phyloP scores from a whole-genome alignment of 371 early-diverging fungal genomes.

The Polyrhizophydium stewartii region DNA sequence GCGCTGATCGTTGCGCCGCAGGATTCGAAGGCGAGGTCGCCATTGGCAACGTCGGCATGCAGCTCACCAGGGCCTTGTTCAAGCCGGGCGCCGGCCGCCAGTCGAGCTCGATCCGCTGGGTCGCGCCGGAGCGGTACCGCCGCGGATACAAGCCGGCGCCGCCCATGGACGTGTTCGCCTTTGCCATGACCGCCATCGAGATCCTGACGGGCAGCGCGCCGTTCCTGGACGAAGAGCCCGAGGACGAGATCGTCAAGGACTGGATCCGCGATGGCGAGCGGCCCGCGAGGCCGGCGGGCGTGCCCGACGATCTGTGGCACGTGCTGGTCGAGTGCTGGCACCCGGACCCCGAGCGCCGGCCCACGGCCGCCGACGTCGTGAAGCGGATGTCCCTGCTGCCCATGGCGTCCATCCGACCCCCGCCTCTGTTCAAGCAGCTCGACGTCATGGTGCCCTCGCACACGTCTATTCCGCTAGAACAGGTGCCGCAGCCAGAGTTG shows the following conservation, averaged over 20 bases:
- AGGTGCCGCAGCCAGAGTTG: no score
- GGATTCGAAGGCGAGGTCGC: background rate
- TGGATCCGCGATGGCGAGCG: constrained; percentile 1
- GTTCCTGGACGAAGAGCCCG: background rate
- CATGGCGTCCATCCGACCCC: no score
- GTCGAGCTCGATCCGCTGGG: background rate
- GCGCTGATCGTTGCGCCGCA: background rate
- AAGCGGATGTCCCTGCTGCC: no score
- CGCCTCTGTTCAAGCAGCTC: no score
- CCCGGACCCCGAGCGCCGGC: background rate
- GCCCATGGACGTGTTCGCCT: background rate
- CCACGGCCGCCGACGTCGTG: background rate
- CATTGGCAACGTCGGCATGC: background rate
- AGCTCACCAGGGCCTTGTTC: background rate
- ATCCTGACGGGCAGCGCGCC: background rate
- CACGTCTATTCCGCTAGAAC: no score
- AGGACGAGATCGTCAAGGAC: background rate
- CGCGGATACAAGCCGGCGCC: background rate
- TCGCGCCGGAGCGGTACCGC: background rate
- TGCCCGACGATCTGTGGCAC: background rate
- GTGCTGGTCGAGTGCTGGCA: background rate
- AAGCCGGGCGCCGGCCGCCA: no score
- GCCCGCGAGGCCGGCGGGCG: background rate
- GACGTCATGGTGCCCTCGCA: no score
- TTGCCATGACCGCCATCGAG: background rate